phyloP scores from a whole-genome alignment of 768 basidiomycete genomes.

The Kwoniella sp. region DNA sequence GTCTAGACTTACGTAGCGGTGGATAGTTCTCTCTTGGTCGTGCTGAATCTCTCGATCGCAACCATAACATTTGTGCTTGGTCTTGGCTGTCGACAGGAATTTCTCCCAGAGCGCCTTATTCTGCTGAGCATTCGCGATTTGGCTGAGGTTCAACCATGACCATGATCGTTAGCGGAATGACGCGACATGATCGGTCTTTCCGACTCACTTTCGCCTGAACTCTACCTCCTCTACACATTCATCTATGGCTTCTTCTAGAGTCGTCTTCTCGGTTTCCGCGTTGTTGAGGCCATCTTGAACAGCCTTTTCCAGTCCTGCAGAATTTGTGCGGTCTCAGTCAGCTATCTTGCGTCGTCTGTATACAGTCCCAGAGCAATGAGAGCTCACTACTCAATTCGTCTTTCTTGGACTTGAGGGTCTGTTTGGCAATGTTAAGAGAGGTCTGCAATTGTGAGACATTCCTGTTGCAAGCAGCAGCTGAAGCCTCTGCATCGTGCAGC shows the following conservation, averaged over 20 bases:
- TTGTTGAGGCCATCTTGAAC: slow-evolving; percentile 54
- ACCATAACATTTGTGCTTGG: slow-evolving; percentile 70
- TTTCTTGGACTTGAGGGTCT: slow-evolving; percentile 66
- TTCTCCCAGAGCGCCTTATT: slow-evolving; percentile 35
- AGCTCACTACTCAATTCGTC: slow-evolving; percentile 67
- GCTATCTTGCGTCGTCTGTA: not conserved
- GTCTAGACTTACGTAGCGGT: slow-evolving; percentile 70
- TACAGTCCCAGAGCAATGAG: not conserved
- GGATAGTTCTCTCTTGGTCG: slow-evolving; percentile 65
- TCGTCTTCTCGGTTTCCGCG: slow-evolving; percentile 33
- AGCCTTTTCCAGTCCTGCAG: slow-evolving; percentile 64
- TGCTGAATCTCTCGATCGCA: slow-evolving; percentile 71
- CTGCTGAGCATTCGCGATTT: slow-evolving; percentile 27
- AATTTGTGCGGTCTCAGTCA: not conserved
- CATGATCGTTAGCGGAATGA: not conserved
- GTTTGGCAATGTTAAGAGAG: slow-evolving; percentile 65
- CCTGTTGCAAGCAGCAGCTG: slow-evolving; percentile 62
- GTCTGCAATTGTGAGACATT: slow-evolving; percentile 69
- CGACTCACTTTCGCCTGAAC: slow-evolving; percentile 34
- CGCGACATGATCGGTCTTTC: not conserved
- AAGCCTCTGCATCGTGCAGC: slow-evolving; percentile 59
- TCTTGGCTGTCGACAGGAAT: slow-evolving; percentile 53
- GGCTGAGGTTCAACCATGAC: slow-evolving; percentile 14
- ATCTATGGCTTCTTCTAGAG: slow-evolving; percentile 51
- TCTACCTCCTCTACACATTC: slow-evolving; percentile 51